Evolutionary conservation across 176 grass and related monocot genomes (phyloP).

Genomic region (Paspalum vaginatum): DNA sequence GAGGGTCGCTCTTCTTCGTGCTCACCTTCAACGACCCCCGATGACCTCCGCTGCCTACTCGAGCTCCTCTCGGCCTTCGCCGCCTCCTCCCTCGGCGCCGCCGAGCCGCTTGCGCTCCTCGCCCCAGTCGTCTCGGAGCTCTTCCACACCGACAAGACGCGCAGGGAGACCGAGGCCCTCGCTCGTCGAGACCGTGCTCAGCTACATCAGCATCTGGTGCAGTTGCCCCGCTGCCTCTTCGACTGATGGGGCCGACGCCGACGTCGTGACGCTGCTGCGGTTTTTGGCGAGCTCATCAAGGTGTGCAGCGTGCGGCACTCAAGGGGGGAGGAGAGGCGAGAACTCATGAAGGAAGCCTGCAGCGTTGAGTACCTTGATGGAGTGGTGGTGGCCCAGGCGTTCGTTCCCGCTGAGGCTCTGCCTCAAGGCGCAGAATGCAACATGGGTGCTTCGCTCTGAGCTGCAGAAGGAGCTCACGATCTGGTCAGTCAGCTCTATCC

Average conservation of each 20-base stretch:
- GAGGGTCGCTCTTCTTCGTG: too few relatives aligned
- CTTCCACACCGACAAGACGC: slow-evolving; percentile 66
- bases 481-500: slow-evolving; percentile 88
- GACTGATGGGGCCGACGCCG: neutral
- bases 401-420: slow-evolving; percentile 91
- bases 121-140: slow-evolving; percentile 80
- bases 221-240: slow-evolving; percentile 25
- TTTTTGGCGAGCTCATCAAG: slow-evolving; percentile 80
- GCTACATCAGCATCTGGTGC: slow-evolving; percentile 88
- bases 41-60: too few relatives aligned
- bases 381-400: slow-evolving; percentile 69
- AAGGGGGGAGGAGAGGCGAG: slow-evolving; percentile 56
- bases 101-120: slow-evolving; percentile 82
- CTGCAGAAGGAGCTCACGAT: slow-evolving; percentile 87
- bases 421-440: slow-evolving; percentile 70
- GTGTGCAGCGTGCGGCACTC: slow-evolving; percentile 79
- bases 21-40: too few relatives aligned
- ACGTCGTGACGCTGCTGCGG: slow-evolving; percentile 47
- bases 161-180: slow-evolving; percentile 66
- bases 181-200: slow-evolving; percentile 75
- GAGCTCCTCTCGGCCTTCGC: slow-evolving; percentile 72
- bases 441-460: slow-evolving; percentile 43
- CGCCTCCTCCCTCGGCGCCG: slow-evolving; percentile 47
- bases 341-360: slow-evolving; percentile 73
- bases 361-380: slow-evolving; percentile 70